A percentile compares a stretch with the other conserved stretches of the same genome.
These are phyloP conservation scores for Wilcoxina mikolae DNA, from an alignment of 495 filamentous ascomycete genomes.

Conservation along the genomic window DNA sequence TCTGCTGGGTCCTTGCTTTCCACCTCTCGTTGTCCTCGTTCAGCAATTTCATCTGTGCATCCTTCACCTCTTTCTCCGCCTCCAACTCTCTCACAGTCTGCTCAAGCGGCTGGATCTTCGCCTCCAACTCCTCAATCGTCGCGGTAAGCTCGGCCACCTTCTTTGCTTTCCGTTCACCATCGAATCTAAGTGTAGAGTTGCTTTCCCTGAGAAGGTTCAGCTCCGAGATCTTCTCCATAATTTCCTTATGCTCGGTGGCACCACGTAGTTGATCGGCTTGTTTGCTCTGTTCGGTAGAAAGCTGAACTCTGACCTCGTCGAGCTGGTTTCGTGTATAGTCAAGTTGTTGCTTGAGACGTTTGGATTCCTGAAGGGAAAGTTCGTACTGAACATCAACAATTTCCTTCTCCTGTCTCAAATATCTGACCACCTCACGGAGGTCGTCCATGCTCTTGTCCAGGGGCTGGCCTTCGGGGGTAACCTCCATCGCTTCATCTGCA, in stretches of 20 bases:
- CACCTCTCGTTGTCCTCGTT: conserved; percentile 79
- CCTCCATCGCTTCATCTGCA: conserved; percentile 35
- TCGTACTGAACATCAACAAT: conserved; percentile 93
- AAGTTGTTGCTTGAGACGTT: conserved; percentile 75
- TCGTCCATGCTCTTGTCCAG: conserved; percentile 44
- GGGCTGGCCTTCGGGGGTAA: conserved; percentile 30
- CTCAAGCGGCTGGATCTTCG: conserved; percentile 69
- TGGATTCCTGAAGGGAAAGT: conserved; percentile 67
- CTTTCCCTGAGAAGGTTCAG: conserved; percentile 90
- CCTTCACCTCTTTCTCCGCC: conserved; percentile 58
- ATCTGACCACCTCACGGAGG: conserved; percentile 75
- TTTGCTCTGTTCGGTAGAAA: conserved; percentile 72
- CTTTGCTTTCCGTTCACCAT: conserved; percentile 61
- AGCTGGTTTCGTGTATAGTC: conserved; percentile 73
- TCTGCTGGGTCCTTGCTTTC: conserved; percentile 85
- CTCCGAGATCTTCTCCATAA: conserved; percentile 87
- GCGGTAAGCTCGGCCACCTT: conserved; percentile 57
- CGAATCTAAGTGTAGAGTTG: conserved; percentile 70
- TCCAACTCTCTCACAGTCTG: conserved; percentile 63
- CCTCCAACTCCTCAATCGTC: conserved; percentile 57
- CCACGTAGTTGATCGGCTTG: conserved; percentile 55
- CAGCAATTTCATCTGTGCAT: conserved; percentile 71
- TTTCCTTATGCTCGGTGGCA: conserved; percentile 62
- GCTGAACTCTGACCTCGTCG: conserved; percentile 69
- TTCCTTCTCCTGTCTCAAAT: conserved; percentile 88